Conservation (phyloP, 768 basidiomycete genomes). For the Lyophyllum semitale region DNA sequence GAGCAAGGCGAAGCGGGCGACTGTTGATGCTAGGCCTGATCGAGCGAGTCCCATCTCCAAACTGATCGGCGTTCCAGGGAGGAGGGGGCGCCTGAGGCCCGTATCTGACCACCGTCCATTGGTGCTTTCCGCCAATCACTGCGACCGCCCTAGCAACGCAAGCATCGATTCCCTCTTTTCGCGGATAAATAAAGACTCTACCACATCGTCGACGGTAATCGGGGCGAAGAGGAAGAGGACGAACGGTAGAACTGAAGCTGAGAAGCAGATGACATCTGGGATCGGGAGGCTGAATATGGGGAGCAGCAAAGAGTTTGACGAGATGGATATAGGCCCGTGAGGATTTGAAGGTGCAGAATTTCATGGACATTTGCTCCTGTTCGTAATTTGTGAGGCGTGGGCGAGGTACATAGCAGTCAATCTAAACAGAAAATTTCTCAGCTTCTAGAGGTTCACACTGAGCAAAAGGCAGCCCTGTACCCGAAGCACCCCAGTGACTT, state of each 20-base stretch:
- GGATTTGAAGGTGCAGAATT: background rate
- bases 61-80: constrained; percentile 12
- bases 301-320: background rate
- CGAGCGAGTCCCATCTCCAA: background rate
- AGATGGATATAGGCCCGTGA: constrained; percentile 6
- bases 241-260: background rate
- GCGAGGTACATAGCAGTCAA: no score
- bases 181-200: background rate
- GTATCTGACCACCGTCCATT: background rate
- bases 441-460: no score
- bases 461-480: no score
- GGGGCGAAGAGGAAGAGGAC: constrained; percentile 18
- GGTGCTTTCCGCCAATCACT: background rate
- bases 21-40: background rate
- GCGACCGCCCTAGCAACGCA: background rate
- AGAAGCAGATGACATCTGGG: constrained; percentile 6
- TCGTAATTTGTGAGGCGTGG: no score
- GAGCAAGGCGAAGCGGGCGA: constrained; percentile 1
- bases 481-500: no score
- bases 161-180: background rate
- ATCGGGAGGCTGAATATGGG: constrained; percentile 11
- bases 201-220: background rate
- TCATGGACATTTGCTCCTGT: no score
- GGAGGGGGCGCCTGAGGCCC: constrained; percentile 15
- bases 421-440: no score